A percentile compares a stretch with the other conserved stretches of the same genome.
These are phyloP conservation scores for Elasticomyces elasticus DNA, from an alignment of 495 filamentous ascomycete species.

Conservation along the genomic window DNA sequence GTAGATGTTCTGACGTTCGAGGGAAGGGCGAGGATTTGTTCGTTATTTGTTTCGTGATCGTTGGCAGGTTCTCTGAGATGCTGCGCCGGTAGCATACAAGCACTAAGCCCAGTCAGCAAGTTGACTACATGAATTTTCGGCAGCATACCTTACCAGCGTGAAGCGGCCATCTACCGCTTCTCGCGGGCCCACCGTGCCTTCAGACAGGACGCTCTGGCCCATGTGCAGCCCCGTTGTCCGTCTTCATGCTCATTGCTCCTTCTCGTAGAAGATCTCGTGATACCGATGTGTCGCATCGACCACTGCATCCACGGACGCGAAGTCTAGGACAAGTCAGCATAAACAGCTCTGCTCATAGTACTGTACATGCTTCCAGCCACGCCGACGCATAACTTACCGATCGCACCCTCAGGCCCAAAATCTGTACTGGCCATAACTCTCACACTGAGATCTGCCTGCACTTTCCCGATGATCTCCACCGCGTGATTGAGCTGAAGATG, in stretches of 20 bases:
- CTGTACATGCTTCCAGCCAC: neutral
- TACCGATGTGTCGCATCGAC: conserved; percentile 83
- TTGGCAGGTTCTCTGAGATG: too few relatives aligned
- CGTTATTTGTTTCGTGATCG: too few relatives aligned
- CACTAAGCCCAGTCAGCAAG: too few relatives aligned
- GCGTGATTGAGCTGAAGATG: conserved; percentile 70
- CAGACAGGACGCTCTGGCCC: neutral
- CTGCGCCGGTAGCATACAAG: too few relatives aligned
- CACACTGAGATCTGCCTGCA: conserved; percentile 66
- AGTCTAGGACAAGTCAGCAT: conserved; percentile 47
- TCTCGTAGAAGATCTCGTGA: conserved; percentile 67
- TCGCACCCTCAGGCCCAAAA: conserved; percentile 64
- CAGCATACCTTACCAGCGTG: too few relatives aligned
- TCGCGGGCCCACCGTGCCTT: neutral
- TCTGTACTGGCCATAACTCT: conserved; percentile 67
- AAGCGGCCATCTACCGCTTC: neutral
- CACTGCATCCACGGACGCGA: conserved; percentile 64
- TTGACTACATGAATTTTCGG: too few relatives aligned
- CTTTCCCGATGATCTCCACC: conserved; percentile 85
- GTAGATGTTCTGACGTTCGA: too few relatives aligned
- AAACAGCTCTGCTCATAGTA: neutral
- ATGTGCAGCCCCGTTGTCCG: neutral
- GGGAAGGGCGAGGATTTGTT: too few relatives aligned
- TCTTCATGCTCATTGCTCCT: conserved; percentile 21
- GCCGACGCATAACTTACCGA: conserved; percentile 20